Evolutionary conservation across 2,329 filamentous ascomycete genomes (phyloP), one percentile per base, ranked within the genome.

Genomic region (Talaromyces sp.): DNA sequence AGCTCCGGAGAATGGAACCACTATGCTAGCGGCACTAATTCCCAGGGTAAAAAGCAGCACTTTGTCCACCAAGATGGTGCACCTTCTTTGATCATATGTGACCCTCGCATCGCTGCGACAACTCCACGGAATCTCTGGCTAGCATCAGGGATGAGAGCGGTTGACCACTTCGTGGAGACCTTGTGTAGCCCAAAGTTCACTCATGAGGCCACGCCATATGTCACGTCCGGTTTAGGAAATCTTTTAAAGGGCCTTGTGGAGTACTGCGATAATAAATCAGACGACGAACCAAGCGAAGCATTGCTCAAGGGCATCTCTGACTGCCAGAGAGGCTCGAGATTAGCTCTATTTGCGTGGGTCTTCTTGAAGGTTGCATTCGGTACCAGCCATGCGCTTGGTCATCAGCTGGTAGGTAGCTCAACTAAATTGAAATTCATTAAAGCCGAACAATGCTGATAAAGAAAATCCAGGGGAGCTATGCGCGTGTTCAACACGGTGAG

Each of bases 101-200:
- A 60, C 51, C 31, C 46, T 17, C 43, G 29, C 1, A n/a, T 60
- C 12, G 58, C 58, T 14, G 54, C 53, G 26, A 60, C 58, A 11
- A 56, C 41, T 19, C 54, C 58, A 11, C 53, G 46, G 7, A 32
- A 31, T 51, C 24, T 60, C 6, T 60, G 58, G 54, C 27, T 57
- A 3, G 53, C 54, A 10, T 60, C 58, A 8, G 58, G 58, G 6
- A 46, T 56, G 10, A 52, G 58, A 29, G 58, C 54, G 10, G 32
- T 57, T 38, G 58, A 57, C 38, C 54, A 60, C 41, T 55, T 19
- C 12, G 58, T 60, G 14, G 58, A 60, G 53, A 48, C 53, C 8
- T 11, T 60, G 17, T 43, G 54, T 57, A 56, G 43, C 46, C 27
- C 27, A n/a, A 55, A 56, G 17, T 51, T n/a, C 29, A 46, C 51